Percentiles rank a stretch among this genome's conserved stretches.
phyloP scores from a whole-genome alignment of 1,139 yeast species.

The Scheffersomyces illinoinensis region DNA sequence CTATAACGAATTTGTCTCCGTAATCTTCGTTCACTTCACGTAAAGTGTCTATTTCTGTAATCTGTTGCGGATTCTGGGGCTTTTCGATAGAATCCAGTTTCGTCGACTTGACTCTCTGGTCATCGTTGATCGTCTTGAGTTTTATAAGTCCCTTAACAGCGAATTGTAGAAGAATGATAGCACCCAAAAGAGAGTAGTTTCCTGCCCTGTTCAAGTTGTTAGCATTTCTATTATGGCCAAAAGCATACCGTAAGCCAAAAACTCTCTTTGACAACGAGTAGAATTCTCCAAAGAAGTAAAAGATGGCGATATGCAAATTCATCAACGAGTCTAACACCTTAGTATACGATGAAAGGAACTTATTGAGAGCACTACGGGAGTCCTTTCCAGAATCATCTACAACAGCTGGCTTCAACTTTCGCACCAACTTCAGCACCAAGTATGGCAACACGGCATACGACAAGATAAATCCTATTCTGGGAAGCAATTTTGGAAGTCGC shows the following conservation, averaged over 20 bases:
- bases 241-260: slow-evolving; percentile 76
- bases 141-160: slow-evolving; percentile 44
- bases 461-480: slow-evolving; percentile 53
- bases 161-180: slow-evolving; percentile 63
- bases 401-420: slow-evolving; percentile 25
- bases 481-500: slow-evolving; percentile 47
- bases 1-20: slow-evolving; percentile 24
- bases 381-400: slow-evolving; percentile 17
- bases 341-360: slow-evolving; percentile 37
- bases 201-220: slow-evolving; percentile 46
- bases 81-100: slow-evolving; percentile 1
- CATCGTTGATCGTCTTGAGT: slow-evolving; percentile 28
- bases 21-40: neutral
- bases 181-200: slow-evolving; percentile 79
- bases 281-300: slow-evolving; percentile 79
- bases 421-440: slow-evolving; percentile 34
- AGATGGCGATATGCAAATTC: slow-evolving; percentile 75
- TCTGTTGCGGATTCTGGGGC: slow-evolving; percentile 10
- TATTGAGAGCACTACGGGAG: slow-evolving; percentile 12
- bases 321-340: slow-evolving; percentile 51
- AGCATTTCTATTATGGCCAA: slow-evolving; percentile 60
- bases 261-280: slow-evolving; percentile 76
- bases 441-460: slow-evolving; percentile 63
- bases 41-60: neutral
- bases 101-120: slow-evolving; percentile 4